Evolutionary conservation across 306 rosid species (phyloP).

Genomic region (Phaseolus lunatus): DNA sequence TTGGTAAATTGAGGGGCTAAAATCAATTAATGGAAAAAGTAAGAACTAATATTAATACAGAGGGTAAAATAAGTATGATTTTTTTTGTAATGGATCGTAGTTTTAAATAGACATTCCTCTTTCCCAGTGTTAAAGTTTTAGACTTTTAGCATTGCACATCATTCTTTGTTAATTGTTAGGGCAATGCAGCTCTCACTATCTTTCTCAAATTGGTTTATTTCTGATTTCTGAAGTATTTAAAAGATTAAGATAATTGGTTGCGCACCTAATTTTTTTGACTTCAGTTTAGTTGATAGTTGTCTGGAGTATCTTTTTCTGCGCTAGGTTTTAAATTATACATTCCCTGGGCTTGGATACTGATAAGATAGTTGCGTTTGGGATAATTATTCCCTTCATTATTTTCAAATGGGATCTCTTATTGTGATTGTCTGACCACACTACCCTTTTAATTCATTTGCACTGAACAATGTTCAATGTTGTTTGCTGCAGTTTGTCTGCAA

Average conservation of each 20-base stretch:
- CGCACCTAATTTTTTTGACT: neutral
- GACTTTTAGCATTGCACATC: neutral
- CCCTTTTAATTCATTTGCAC: constrained; percentile 32
- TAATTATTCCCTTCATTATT: constrained; percentile 11
- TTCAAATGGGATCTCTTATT: constrained; percentile 13
- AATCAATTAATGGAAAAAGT: neutral
- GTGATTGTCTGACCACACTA: constrained; percentile 13
- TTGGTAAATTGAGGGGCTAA: constrained; percentile 1
- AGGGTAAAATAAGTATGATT: neutral
- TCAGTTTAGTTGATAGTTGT: neutral
- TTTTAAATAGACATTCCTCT: neutral
- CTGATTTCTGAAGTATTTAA: neutral
- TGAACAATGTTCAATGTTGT: constrained; percentile 38
- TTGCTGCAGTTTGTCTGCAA: constrained; percentile 81
- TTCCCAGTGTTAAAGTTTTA: constrained; percentile 7
- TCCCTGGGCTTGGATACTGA: constrained; percentile 11
- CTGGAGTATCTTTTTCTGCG: constrained; percentile 23
- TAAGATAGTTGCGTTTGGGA: neutral
- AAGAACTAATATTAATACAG: neutral
- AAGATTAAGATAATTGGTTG: neutral
- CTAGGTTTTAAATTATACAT: constrained; percentile 3
- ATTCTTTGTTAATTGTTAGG: constrained; percentile 3
- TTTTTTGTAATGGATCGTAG: neutral
- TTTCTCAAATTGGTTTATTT: constrained; percentile 8
- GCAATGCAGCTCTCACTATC: neutral